Percentiles rank a stretch among this genome's conserved stretches.
Evolutionary conservation across 176 grass and related monocot genomes (phyloP).

Genomic region (Puya raimondii): DNA sequence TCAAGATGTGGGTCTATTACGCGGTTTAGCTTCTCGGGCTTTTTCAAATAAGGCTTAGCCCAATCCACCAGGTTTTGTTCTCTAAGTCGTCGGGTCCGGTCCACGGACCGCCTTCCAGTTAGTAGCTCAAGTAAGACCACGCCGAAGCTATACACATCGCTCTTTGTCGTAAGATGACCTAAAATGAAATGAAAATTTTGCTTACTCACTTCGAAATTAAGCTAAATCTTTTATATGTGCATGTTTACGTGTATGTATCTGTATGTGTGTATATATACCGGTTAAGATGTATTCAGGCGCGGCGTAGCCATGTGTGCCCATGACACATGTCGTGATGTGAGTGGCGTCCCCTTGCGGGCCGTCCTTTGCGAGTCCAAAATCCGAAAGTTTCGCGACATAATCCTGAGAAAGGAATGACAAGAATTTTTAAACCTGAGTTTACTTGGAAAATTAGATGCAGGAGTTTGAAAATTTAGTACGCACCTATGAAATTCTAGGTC

Average conservation of each 20-base stretch:
- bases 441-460: too few relatives aligned
- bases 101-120: conserved; percentile 68
- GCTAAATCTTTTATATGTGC: background rate
- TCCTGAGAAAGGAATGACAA: conserved; percentile 26
- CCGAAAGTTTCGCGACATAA: conserved; percentile 29
- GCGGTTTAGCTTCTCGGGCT: conserved; percentile 34
- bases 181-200: background rate
- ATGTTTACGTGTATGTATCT: background rate
- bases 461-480: too few relatives aligned
- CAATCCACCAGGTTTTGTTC: conserved; percentile 49
- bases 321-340: conserved; percentile 70
- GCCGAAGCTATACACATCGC: conserved; percentile 81
- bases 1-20: conserved; percentile 53
- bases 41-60: conserved; percentile 40
- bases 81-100: conserved; percentile 31
- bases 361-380: conserved; percentile 71
- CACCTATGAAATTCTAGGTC: background rate
- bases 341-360: conserved; percentile 66
- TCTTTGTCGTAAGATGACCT: conserved; percentile 86
- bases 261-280: conserved; percentile 12
- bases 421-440: too few relatives aligned
- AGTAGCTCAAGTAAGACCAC: conserved; percentile 85
- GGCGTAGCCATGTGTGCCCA: conserved; percentile 91
- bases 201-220: too few relatives aligned
- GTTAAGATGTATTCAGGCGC: conserved; percentile 99